Conservation (phyloP, 2,329 filamentous ascomycete species). For the Paraconiothyrium sp. region DNA sequence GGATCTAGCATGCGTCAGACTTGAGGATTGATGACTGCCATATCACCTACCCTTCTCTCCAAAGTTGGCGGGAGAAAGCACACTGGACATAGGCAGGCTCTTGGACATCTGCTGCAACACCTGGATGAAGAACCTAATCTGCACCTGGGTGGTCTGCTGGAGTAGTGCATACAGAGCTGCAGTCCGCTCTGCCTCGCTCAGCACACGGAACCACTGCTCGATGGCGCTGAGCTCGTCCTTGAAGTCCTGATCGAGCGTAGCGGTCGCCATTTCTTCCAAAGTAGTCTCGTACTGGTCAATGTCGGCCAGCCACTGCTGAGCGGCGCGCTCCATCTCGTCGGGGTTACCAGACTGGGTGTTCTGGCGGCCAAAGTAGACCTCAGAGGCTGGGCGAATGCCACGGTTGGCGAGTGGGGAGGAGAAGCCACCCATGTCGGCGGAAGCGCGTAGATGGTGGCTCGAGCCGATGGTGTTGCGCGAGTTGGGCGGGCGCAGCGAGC, state of each 20-base stretch:
- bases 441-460: constrained; percentile 88
- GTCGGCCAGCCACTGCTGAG: constrained; percentile 98
- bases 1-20: constrained; percentile 70
- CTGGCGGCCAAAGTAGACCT: constrained; percentile 87
- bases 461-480: constrained; percentile 76
- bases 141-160: constrained; percentile 98
- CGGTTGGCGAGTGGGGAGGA: constrained; percentile 76
- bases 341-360: constrained; percentile 70
- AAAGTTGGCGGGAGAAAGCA: constrained; percentile 93
- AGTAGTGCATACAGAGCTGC: constrained; percentile 93
- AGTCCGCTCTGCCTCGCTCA: constrained; percentile 95
- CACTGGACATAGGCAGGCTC: constrained; percentile 94
- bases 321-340: constrained; percentile 93
- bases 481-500: constrained; percentile 81
- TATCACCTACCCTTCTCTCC: constrained; percentile 79
- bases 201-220: constrained; percentile 98
- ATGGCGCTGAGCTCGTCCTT: constrained; percentile 99
- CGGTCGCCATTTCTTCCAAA: constrained; percentile 97
- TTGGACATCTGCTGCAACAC: constrained; percentile 99
- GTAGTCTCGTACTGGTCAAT: constrained; percentile 99
- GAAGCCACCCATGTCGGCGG: constrained; percentile 93
- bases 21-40: not conserved
- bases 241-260: constrained; percentile 98
- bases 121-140: constrained; percentile 99
- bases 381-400: constrained; percentile 88